These are phyloP conservation scores for Epichloe uncinata DNA, from an alignment of 2,329 filamentous ascomycete species.

Conservation along the genomic window DNA sequence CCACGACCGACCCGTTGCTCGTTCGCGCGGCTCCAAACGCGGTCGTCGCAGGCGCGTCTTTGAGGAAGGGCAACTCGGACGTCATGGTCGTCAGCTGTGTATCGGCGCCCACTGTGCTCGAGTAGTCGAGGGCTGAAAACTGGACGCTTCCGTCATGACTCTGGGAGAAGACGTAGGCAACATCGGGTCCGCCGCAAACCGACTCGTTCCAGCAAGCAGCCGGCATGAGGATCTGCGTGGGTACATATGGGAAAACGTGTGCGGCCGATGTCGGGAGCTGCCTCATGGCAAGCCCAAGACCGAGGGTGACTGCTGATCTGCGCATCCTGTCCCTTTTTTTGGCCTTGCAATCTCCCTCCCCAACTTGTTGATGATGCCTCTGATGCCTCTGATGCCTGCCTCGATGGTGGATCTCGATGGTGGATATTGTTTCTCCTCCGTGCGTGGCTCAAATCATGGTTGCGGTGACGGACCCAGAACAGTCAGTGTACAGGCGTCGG, in stretches of 20 bases:
- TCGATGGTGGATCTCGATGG: background rate
- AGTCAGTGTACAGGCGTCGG: background rate
- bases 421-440: background rate
- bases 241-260: constrained; percentile 57
- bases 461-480: background rate
- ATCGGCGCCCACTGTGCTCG: constrained; percentile 37
- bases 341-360: background rate
- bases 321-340: background rate
- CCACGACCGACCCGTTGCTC: constrained; percentile 53
- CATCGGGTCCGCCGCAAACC: constrained; percentile 23
- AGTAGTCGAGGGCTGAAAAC: constrained; percentile 54
- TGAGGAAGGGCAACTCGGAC: constrained; percentile 48
- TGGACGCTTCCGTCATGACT: constrained; percentile 29
- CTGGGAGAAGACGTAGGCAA: constrained; percentile 59
- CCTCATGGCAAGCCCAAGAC: constrained; percentile 1
- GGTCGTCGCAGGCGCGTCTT: constrained; percentile 28
- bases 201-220: constrained; percentile 27
- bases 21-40: constrained; percentile 58
- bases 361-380: background rate
- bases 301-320: background rate
- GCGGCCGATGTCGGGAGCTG: constrained; percentile 16
- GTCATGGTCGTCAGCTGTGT: constrained; percentile 37
- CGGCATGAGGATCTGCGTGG: constrained; percentile 56
- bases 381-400: no score
- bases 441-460: background rate